Evolutionary conservation across 768 basidiomycete genomes (phyloP), one percentile per base, ranked within the genome.

Genomic region (Trametes meyenii): DNA sequence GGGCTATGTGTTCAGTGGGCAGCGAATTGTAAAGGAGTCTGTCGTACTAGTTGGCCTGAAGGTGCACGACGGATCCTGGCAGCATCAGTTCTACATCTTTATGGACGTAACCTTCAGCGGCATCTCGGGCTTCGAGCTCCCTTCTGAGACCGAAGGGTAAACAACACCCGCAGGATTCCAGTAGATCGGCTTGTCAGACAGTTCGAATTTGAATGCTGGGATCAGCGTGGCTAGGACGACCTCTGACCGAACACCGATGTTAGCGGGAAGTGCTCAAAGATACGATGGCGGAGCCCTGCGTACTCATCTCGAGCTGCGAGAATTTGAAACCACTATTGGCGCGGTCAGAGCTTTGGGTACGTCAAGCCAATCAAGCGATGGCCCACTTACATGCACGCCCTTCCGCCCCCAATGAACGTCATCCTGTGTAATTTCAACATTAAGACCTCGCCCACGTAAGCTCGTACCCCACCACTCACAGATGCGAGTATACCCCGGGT

Each of bases 331-430:
- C 52, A 16, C 51, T 55, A 24, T 3, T 8, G 8, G 8, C 13
- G 19, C n/a, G n/a, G n/a, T n/a, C n/a, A n/a, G n/a, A n/a, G n/a
- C n/a, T n/a, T n/a, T n/a, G 17, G 8, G 8, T 8, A 33, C 8
- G 29, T 33, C 29, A 33, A 8, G 24, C 12, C 5, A 21, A 43
- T 13, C 53, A 8, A 16, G n/a, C n/a, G n/a, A n/a, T n/a, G n/a
- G n/a, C n/a, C n/a, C n/a, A 61, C 75, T 52, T 43, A 75, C 72
- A 78, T 74, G 73, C 75, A 77, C 7, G 75, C 66, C 36, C 74
- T 62, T 5, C 68, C 67, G 12, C 76, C 75, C 1, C 69, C 75
- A 21, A 73, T 46, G 67, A 78, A 77, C 2, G 75, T 74, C 74
- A 75, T 73, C 62, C 80, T 81, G 38, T 10, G 6, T 8, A 33